Evolutionary conservation across 2,329 filamentous ascomycete species (phyloP).

Genomic region (Colletotrichum lupini): DNA sequence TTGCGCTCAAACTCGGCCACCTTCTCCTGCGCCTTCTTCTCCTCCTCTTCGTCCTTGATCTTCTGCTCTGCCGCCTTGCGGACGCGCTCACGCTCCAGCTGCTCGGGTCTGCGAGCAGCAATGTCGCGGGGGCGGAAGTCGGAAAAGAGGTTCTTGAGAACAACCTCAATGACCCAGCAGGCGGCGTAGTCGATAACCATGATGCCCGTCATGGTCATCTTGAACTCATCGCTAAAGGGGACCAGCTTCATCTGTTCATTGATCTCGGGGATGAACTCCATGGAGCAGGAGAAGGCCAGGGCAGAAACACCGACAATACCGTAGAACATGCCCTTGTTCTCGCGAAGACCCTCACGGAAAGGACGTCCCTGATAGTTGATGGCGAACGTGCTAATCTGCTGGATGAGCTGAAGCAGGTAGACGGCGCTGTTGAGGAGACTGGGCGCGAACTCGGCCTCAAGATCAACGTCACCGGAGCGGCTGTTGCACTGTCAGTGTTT

Average conservation of each 20-base stretch:
- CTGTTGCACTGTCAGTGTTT: slow-evolving; percentile 47
- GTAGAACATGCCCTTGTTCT: slow-evolving; percentile 99
- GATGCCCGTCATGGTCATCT: slow-evolving; percentile 81
- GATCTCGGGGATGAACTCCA: slow-evolving; percentile 94
- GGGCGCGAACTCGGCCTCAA: slow-evolving; percentile 94
- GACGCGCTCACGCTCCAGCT: slow-evolving; percentile 79
- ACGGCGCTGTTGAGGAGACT: slow-evolving; percentile 96
- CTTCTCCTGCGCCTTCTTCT: slow-evolving; percentile 63
- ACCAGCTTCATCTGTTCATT: slow-evolving; percentile 94
- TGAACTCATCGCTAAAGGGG: slow-evolving; percentile 90
- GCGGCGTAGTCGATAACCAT: slow-evolving; percentile 91
- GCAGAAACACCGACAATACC: slow-evolving; percentile 90
- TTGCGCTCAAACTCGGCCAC: slow-evolving; percentile 70
- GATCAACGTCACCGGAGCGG: slow-evolving; percentile 74
- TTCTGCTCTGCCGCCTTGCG: slow-evolving; percentile 71
- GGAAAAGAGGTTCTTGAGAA: slow-evolving; percentile 86
- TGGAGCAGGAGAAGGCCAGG: slow-evolving; percentile 93
- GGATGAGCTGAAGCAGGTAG: slow-evolving; percentile 96
- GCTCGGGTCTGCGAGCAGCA: slow-evolving; percentile 85
- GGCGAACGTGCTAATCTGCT: slow-evolving; percentile 98
- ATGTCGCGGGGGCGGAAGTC: slow-evolving; percentile 96
- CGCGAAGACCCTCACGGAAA: slow-evolving; percentile 94
- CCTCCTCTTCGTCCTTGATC: slow-evolving; percentile 61
- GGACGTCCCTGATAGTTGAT: slow-evolving; percentile 99
- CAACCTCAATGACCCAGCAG: slow-evolving; percentile 89